These are phyloP conservation scores for Candida sanyaensis DNA, from an alignment of 1,139 yeast species.

Conservation along the genomic window DNA sequence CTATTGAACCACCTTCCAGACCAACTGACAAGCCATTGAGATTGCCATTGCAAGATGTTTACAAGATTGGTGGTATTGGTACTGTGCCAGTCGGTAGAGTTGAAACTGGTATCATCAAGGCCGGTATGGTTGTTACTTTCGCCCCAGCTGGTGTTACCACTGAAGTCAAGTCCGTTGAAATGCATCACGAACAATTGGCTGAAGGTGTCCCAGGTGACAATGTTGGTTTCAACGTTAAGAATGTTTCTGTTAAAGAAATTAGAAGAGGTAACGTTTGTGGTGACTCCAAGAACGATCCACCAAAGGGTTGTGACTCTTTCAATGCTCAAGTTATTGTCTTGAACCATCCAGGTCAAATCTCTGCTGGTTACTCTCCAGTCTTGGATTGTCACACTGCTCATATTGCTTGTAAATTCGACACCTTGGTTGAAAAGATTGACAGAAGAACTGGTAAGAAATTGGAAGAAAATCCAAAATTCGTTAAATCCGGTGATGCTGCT, in stretches of 20 bases:
- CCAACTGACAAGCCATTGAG: constrained; percentile 91
- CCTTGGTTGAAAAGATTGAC: constrained; percentile 85
- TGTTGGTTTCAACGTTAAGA: constrained; percentile 94
- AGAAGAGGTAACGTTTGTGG: constrained; percentile 96
- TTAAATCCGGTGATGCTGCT: constrained; percentile 95
- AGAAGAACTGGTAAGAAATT: constrained; percentile 89
- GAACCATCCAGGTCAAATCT: constrained; percentile 94
- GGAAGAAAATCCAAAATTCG: constrained; percentile 82
- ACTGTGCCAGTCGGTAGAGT: constrained; percentile 95
- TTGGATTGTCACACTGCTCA: constrained; percentile 95
- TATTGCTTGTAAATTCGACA: constrained; percentile 90
- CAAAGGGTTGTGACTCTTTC: constrained; percentile 80
- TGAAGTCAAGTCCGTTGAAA: constrained; percentile 91
- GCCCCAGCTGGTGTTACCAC: constrained; percentile 94
- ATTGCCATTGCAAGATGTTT: constrained; percentile 89
- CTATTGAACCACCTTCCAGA: constrained; percentile 83
- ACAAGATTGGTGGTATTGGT: constrained; percentile 93
- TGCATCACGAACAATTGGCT: constrained; percentile 87
- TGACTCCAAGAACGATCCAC: constrained; percentile 95
- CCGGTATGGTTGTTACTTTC: constrained; percentile 88
- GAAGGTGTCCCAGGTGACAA: constrained; percentile 95
- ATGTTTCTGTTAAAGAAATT: constrained; percentile 90
- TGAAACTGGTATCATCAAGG: constrained; percentile 89
- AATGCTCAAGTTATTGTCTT: constrained; percentile 87
- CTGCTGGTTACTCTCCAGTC: constrained; percentile 93